Percentiles rank a stretch among this genome's conserved stretches.
Conservation (phyloP, 106 monocot genomes). For the Dendrobium officinale region DNA sequence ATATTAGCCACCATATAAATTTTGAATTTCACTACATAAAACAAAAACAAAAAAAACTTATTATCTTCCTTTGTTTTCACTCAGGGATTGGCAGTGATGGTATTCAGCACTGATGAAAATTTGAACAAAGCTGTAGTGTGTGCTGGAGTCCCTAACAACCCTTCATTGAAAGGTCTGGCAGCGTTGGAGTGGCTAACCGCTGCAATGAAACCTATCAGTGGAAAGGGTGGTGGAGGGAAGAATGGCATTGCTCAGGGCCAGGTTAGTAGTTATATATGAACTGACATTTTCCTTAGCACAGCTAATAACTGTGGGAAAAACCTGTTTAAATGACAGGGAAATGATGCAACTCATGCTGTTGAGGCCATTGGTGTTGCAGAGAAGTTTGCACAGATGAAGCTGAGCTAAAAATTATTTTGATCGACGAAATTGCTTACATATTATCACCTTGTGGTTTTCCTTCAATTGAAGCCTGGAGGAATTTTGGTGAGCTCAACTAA, state of each 20-base stretch:
- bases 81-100: constrained; percentile 71
- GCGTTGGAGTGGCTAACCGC: constrained; percentile 70
- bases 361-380: constrained; percentile 23
- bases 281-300: too few species aligned
- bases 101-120: constrained; percentile 70
- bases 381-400: constrained; percentile 19
- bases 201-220: constrained; percentile 71
- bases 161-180: constrained; percentile 28
- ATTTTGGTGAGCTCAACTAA: too few species aligned
- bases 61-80: background rate
- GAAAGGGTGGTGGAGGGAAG: constrained; percentile 92
- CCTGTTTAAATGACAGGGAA: constrained; percentile 12
- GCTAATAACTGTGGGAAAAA: too few species aligned
- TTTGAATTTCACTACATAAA: background rate
- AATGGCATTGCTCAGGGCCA: constrained; percentile 89
- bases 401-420: constrained; percentile 3
- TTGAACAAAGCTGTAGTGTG: constrained; percentile 76
- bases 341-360: constrained; percentile 1
- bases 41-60: background rate
- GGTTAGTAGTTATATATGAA: constrained; percentile 25
- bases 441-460: too few species aligned
- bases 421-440: background rate
- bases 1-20: background rate
- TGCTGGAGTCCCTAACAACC: constrained; percentile 62
- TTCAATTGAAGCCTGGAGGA: too few species aligned